A percentile compares a stretch with the other conserved stretches of the same genome.
Evolutionary conservation across 768 basidiomycete species (phyloP).

Genomic region (Boletus pseudopeckii): DNA sequence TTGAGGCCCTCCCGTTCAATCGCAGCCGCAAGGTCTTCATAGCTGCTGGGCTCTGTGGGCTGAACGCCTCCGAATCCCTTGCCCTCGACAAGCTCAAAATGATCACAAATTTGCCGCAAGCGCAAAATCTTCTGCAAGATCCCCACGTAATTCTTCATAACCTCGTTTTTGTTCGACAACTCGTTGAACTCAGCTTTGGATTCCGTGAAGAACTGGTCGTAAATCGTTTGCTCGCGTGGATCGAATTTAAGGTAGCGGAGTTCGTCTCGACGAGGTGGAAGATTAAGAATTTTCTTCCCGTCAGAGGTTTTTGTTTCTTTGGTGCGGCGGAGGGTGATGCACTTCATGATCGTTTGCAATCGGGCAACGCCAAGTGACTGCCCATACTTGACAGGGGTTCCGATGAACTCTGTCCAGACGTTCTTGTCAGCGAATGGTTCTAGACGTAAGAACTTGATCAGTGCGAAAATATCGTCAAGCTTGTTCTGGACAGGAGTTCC

Average conservation of each 20-base stretch:
- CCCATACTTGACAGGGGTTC: conserved; percentile 88
- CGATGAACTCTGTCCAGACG: conserved; percentile 90
- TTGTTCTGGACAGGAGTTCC: conserved; percentile 99
- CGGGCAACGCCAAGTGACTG: conserved; percentile 86
- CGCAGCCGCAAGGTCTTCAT: conserved; percentile 74
- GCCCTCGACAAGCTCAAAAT: conserved; percentile 82
- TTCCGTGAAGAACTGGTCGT: conserved; percentile 84
- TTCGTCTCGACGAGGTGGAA: conserved; percentile 90
- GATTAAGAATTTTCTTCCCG: conserved; percentile 79
- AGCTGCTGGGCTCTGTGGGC: conserved; percentile 49
- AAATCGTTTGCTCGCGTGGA: conserved; percentile 76
- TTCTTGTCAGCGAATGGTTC: conserved; percentile 92
- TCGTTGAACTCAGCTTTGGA: conserved; percentile 91
- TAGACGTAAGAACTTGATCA: conserved; percentile 93
- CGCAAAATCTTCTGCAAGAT: conserved; percentile 96
- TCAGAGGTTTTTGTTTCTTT: conserved; percentile 83
- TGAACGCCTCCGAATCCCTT: conserved; percentile 51
- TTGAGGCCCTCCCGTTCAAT: conserved; percentile 81
- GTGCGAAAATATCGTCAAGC: conserved; percentile 94
- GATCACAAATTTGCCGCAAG: conserved; percentile 96
- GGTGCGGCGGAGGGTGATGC: conserved; percentile 92
- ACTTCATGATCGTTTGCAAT: conserved; percentile 96
- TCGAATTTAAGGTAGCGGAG: conserved; percentile 83
- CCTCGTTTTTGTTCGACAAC: conserved; percentile 82
- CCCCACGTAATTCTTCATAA: conserved; percentile 98